A percentile compares a stretch with the other conserved stretches of the same genome.
phyloP scores from a whole-genome alignment of 352 stramenopile genomes.

The Thalassiosira mediterranea region DNA sequence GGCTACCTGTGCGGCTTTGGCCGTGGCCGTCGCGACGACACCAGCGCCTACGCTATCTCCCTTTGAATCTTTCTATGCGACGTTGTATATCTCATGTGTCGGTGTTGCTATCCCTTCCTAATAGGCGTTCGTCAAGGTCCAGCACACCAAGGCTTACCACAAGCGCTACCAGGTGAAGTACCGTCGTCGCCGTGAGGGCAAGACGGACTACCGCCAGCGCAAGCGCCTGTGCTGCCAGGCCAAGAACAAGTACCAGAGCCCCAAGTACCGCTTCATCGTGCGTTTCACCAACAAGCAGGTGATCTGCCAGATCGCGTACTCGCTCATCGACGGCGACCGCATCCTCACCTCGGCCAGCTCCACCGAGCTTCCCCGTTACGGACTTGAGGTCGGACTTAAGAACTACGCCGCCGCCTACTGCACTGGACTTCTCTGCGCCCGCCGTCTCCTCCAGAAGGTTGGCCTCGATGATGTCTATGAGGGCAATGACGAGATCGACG shows the following conservation, averaged over 20 bases:
- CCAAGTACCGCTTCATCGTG: slow-evolving; percentile 90
- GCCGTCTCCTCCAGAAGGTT: slow-evolving; percentile 96
- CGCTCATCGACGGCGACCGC: slow-evolving; percentile 98
- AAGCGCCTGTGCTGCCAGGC: slow-evolving; percentile 98
- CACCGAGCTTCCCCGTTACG: slow-evolving; percentile 96
- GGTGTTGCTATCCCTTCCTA: no score
- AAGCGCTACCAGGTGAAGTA: slow-evolving; percentile 99
- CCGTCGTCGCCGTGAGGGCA: slow-evolving; percentile 96
- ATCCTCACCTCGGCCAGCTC: slow-evolving; percentile 93
- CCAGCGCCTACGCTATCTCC: no score
- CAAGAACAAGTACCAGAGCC: slow-evolving; percentile 99
- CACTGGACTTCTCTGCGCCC: slow-evolving; percentile 84
- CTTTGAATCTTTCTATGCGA: no score
- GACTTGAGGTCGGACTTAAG: slow-evolving; percentile 96
- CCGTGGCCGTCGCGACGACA: no score
- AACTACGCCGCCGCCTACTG: slow-evolving; percentile 99
- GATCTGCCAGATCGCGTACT: slow-evolving; percentile 98
- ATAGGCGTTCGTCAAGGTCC: slow-evolving; percentile 95
- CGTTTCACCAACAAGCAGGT: slow-evolving; percentile 94
- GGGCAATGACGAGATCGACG: slow-evolving; percentile 95
- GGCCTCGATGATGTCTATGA: slow-evolving; percentile 98
- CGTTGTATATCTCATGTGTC: no score
- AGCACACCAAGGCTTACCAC: slow-evolving; percentile 99
- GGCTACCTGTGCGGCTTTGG: no score
- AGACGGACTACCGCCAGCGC: slow-evolving; percentile 99